Base-by-base conservation (phyloP, 2,329 filamentous ascomycete species). In the Penicillium expansum region DNA sequence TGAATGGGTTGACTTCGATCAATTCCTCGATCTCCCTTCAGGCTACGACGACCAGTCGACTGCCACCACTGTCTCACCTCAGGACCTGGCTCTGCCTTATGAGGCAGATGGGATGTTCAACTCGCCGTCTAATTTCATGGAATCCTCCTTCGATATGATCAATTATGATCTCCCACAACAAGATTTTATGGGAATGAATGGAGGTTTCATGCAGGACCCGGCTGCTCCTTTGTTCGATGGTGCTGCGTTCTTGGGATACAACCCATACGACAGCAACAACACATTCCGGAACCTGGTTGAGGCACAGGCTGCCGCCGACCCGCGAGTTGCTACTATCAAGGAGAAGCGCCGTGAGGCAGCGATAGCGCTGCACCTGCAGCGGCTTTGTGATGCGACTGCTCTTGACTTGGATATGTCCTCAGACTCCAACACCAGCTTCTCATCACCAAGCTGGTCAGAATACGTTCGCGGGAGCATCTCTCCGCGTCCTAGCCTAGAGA, bases 331-430 rank as follows among this genome's bases (percentile, higher is more conserved):
- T 35, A 74, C 75, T 7, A 63, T 64, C 37, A 76, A 77, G 58
- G 69, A 75, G 61, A 77, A 77, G 68, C 72, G 74, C 50, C 67
- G 71, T 16, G 75, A 77, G 48, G 74, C 75, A 9, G 69, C 74
- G 1, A 77, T 77, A 58, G 73, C 73, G 6, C 48, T 77, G 30
- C 74, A 77, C 41, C 56, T 77, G n/a, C 71, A 77, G 52, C 68
- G 74, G 14, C 59, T 76, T 29, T 69, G 69, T 45, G 69, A 74
- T 55, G 63, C 66, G 13, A 66, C 69, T 5, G 48, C 67, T 13
- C 56, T 64, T 2, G 68, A 72, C 7, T 18, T 64, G 7, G 67
- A 70, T 18, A 55, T 69, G 48, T 64, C 64, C 5, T 67, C 68
- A 9, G 67, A 70, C 37, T 69, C 70, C 18, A 70, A 61, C 48